phyloP scores from a whole-genome alignment of 2,329 filamentous ascomycete species.

The Fusarium scirpi region DNA sequence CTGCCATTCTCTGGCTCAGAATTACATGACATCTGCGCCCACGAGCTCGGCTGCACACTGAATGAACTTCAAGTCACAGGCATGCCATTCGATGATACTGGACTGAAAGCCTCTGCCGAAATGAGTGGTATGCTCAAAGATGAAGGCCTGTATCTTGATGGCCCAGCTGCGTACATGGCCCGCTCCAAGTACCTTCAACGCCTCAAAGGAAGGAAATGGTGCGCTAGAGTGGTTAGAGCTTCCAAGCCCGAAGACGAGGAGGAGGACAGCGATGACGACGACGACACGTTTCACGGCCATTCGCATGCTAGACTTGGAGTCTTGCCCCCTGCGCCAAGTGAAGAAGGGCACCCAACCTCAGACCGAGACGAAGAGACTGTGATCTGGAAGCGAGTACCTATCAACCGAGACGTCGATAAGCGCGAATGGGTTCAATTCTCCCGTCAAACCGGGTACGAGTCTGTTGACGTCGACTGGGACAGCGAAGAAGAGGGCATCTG shows the following conservation, averaged over 20 bases:
- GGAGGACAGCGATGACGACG: constrained; percentile 46
- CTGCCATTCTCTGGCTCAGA: constrained; percentile 60
- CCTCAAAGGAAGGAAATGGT: constrained; percentile 56
- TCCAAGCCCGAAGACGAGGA: constrained; percentile 51
- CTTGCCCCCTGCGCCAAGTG: constrained; percentile 57
- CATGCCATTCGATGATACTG: constrained; percentile 62
- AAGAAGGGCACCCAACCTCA: constrained; percentile 58
- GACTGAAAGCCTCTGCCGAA: constrained; percentile 60
- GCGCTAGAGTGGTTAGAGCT: constrained; percentile 60
- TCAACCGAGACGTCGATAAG: constrained; percentile 53
- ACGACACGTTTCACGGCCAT: constrained; percentile 42
- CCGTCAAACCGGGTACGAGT: constrained; percentile 54
- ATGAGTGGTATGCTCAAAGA: constrained; percentile 65
- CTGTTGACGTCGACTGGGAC: constrained; percentile 50
- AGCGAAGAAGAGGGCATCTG: constrained; percentile 54
- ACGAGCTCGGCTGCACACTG: constrained; percentile 65
- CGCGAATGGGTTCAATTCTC: constrained; percentile 64
- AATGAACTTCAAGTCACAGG: constrained; percentile 67
- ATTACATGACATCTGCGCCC: constrained; percentile 65
- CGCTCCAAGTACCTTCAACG: constrained; percentile 55
- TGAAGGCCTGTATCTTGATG: constrained; percentile 64
- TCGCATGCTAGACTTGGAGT: constrained; percentile 49
- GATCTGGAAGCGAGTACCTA: constrained; percentile 65
- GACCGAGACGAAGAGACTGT: constrained; percentile 57
- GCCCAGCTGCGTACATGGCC: constrained; percentile 58